Conservation (phyloP, 805 yeast genomes). For the Maudiozyma barnettii region DNA sequence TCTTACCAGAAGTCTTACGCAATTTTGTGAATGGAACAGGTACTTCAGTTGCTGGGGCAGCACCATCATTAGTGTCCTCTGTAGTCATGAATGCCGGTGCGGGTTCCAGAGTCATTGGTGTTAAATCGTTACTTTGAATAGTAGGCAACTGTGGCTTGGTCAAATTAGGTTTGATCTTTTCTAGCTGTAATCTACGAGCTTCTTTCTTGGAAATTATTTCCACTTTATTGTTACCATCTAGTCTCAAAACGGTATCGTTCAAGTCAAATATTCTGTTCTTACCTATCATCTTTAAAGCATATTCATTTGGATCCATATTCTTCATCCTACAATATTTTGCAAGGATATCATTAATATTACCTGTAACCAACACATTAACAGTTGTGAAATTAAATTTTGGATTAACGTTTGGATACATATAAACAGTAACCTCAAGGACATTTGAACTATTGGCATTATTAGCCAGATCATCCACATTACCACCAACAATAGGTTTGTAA, state of each 20-base stretch:
- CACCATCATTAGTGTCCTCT: slow-evolving; percentile 4
- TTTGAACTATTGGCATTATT: slow-evolving; percentile 18
- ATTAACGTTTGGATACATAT: slow-evolving; percentile 27
- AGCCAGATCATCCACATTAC: slow-evolving; percentile 12
- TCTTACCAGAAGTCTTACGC: slow-evolving; percentile 16
- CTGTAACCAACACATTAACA: slow-evolving; percentile 28
- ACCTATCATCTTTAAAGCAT: slow-evolving; percentile 28
- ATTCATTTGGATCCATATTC: slow-evolving; percentile 30
- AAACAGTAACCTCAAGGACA: slow-evolving; percentile 25
- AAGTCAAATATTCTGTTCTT: slow-evolving; percentile 28
- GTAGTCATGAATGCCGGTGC: slow-evolving; percentile 16
- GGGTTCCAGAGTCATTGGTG: slow-evolving; percentile 27
- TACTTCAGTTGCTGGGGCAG: background rate
- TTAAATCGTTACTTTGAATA: slow-evolving; percentile 27
- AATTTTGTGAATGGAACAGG: slow-evolving; percentile 6
- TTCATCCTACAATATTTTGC: slow-evolving; percentile 30
- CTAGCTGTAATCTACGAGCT: slow-evolving; percentile 30
- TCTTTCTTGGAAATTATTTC: slow-evolving; percentile 37
- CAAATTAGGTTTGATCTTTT: slow-evolving; percentile 23
- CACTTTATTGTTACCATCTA: slow-evolving; percentile 34
- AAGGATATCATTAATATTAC: slow-evolving; percentile 31
- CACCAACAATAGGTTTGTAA: slow-evolving; percentile 32
- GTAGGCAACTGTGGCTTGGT: slow-evolving; percentile 26
- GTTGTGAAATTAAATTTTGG: slow-evolving; percentile 23
- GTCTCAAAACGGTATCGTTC: slow-evolving; percentile 33